Evolutionary conservation across 2,329 filamentous ascomycete species (phyloP).

Genomic region (Beauveria medogensis): DNA sequence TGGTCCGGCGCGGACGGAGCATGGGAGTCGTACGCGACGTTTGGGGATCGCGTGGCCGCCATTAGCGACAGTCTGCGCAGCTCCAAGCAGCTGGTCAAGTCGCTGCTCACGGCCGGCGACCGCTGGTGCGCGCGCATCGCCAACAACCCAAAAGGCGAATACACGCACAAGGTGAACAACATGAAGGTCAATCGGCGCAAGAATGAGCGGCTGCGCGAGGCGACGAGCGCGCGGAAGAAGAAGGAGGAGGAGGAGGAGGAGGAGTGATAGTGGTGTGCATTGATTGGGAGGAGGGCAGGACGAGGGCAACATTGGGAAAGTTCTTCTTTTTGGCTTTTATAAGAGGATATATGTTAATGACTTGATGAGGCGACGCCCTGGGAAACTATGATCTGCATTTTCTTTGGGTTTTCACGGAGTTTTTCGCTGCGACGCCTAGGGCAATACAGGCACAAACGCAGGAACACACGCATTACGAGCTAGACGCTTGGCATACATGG

Average conservation of each 20-base stretch:
- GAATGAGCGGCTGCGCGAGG: conserved; percentile 11
- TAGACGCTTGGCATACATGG: neutral
- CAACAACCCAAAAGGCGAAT: conserved; percentile 20
- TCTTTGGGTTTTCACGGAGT: neutral
- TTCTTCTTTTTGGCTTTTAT: neutral
- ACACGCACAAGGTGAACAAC: conserved; percentile 18
- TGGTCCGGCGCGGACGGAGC: conserved; percentile 22
- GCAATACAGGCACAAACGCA: neutral
- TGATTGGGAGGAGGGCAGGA: too few species aligned
- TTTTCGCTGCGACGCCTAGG: neutral
- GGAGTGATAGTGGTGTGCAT: neutral
- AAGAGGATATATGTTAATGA: neutral
- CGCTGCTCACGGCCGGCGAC: conserved; percentile 17
- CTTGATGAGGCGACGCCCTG: too few species aligned
- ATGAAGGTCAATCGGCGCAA: conserved; percentile 19
- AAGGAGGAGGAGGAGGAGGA: neutral
- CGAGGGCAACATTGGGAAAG: neutral
- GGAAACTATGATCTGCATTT: neutral
- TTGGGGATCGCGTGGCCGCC: conserved; percentile 18
- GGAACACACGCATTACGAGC: neutral
- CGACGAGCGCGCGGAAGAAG: neutral
- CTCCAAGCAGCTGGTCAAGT: conserved; percentile 23
- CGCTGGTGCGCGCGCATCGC: conserved; percentile 20
- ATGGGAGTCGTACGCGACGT: conserved; percentile 21
- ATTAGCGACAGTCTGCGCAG: conserved; percentile 18